Base-by-base conservation (phyloP, 176 grass and related monocot genomes). In the Zoysia japonica region DNA sequence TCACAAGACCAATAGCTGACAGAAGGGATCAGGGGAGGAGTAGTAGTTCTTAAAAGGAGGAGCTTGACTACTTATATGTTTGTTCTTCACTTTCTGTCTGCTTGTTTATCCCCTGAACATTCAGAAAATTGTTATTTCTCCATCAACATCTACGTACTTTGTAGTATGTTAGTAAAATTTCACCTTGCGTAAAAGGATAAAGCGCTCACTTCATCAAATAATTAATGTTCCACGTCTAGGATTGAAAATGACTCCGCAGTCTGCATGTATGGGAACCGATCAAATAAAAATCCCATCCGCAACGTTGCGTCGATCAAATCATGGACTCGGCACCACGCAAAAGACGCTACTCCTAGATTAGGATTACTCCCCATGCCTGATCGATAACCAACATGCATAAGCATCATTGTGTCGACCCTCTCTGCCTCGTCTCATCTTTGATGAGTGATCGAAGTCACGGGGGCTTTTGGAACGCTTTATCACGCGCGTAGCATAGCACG, bases 271-370 rank as follows among this genome's bases (percentile, higher is more conserved):
- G 19, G 13, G 19, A 70, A 1, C 45, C 61, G 7, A 12, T 28
- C 28, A 44, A 51, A 65, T 13, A 2, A 62, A 57, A 46, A 76
- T 1, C 28, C 28, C 28, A 52, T 71, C 52, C 6, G 50, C 2
- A 78, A 28, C 39, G 74, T 15, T 6, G 15, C 38, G 51, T 83
- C 50, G 68, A 66, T 60, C n/a, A 72, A 74, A 79, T 69, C 61
- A 52, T 61, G 36, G 11, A 67, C 28, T 46, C 37, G 50, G 55
- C 62, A 74, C 68, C 68, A 62, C 64, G 75, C 38, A 61, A 62
- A 28, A 49, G 52, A 53, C 49, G 51, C 73, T 46, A n/a, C 9
- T 20, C 17, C 44, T 49, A 74, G 61, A n/a, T 56, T 54, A 54
- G n/a, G 15, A 74, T 16, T 16, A 16, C 71, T 11, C 11, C 11